Evolutionary conservation across 2,329 filamentous ascomycete genomes (phyloP).

Genomic region (Alternaria brassicicola): DNA sequence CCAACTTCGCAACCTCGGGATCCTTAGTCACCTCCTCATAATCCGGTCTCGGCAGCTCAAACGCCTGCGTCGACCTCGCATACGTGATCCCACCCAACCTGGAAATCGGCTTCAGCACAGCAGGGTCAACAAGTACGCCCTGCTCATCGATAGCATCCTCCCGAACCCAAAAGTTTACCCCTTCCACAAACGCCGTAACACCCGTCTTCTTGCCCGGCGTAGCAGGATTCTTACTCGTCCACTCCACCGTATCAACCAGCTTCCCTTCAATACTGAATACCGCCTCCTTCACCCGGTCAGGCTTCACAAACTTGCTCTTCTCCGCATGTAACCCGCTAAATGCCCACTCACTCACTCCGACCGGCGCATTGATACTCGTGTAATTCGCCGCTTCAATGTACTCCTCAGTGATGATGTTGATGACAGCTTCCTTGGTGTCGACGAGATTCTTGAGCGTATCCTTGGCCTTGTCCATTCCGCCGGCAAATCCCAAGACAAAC

Average conservation of each 20-base stretch:
- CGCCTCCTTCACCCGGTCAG: constrained; percentile 79
- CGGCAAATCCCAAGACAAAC: constrained; percentile 70
- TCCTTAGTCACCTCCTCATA: constrained; percentile 54
- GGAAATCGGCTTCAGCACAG: constrained; percentile 73
- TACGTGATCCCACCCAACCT: constrained; percentile 89
- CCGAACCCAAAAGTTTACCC: constrained; percentile 83
- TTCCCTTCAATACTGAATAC: constrained; percentile 83
- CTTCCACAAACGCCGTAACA: constrained; percentile 79
- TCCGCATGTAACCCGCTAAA: constrained; percentile 76
- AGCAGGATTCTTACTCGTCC: constrained; percentile 66
- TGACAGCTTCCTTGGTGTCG: constrained; percentile 71
- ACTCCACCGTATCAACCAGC: constrained; percentile 75
- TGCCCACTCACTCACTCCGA: constrained; percentile 78
- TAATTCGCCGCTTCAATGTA: constrained; percentile 88
- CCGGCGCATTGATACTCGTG: constrained; percentile 78
- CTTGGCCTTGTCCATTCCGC: constrained; percentile 67
- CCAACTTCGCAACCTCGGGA: constrained; percentile 64
- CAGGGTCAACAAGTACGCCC: constrained; percentile 73
- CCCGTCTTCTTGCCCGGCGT: constrained; percentile 76
- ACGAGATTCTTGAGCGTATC: constrained; percentile 78
- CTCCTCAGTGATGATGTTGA: constrained; percentile 87
- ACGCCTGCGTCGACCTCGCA: constrained; percentile 68
- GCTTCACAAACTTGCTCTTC: constrained; percentile 67
- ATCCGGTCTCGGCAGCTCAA: constrained; percentile 71
- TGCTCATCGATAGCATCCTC: constrained; percentile 87